Base-by-base conservation (phyloP, 2,329 filamentous ascomycete species). In the Ophiostoma sp. region DNA sequence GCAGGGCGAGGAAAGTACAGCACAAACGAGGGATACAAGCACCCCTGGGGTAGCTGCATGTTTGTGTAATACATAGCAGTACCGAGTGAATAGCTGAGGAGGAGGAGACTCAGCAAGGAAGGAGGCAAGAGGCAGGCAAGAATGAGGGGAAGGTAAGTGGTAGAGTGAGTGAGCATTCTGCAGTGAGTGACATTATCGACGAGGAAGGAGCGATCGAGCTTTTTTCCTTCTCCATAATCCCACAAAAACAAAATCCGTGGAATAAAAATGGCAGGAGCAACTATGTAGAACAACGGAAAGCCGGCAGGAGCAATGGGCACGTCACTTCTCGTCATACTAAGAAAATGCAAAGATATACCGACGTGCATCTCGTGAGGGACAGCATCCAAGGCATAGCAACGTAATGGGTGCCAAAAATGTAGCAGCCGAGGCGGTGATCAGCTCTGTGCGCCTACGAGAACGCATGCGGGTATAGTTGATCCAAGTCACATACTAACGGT, bases 1-100 rank as follows among this genome's bases (percentile, higher is more conserved):
- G 23, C 13, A 36, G 57, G 57, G 23, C 67, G 57, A 54, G 36
- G n/a, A 66, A 67, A 67, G 68, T 66, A 62, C 52, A 13, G 52
- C 52, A 41, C 27, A 57, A 57, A 27, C 27, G 27, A 62, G 57
- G 57, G 57, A 62, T 62, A 62, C 27, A 62, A 33, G 44, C 35
- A 57, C 44, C 48, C 68, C 39, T 36, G 27, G 39, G 52, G 69
- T 57, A 44, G 54, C 35, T 65, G 60, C 52, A 20, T 52, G n/a
- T 39, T 35, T 67, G 52, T 62, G 27, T 48, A 20, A 31, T 31
- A 3, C 27, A 31, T 31, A 31, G 27, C 27, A 31, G 27, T 52
- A 33, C 11, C 27, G 57, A 62, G 57, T 62, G 27, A 62, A 62
- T 62, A 33, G 27, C 27, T 33, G 44, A n/a, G 44, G 2, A 48